A percentile compares a stretch with the other conserved stretches of the same genome.
phyloP scores from a whole-genome alignment of 2,329 filamentous ascomycete genomes.

The Hypoxylon sp. region DNA sequence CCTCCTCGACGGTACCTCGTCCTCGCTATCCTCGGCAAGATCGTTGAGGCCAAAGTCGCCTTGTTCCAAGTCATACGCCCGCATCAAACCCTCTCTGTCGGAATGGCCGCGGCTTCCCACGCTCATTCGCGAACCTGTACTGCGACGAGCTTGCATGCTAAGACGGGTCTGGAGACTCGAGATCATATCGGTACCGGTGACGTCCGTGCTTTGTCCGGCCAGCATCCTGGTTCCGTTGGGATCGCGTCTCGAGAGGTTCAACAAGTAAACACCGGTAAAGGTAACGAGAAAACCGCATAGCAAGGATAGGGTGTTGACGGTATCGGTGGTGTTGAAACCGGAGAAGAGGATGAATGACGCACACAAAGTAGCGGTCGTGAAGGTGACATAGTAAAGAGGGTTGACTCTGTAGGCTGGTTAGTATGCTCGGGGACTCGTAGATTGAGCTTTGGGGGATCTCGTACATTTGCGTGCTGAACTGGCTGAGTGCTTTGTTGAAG shows the following conservation, averaged over 20 bases:
- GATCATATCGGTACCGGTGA: constrained; percentile 89
- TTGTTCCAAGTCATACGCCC: constrained; percentile 85
- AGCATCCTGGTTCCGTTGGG: constrained; percentile 78
- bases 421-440: constrained; percentile 7
- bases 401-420: constrained; percentile 73
- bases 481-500: constrained; percentile 97
- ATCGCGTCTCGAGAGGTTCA: constrained; percentile 93
- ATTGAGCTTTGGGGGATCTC: constrained; percentile 42
- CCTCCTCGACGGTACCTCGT: constrained; percentile 57
- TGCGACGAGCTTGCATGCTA: constrained; percentile 90
- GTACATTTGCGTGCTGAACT: constrained; percentile 97
- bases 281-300: constrained; percentile 94
- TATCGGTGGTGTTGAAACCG: constrained; percentile 93
- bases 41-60: constrained; percentile 79
- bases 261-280: constrained; percentile 92
- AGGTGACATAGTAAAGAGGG: constrained; percentile 96
- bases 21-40: constrained; percentile 78
- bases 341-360: constrained; percentile 96
- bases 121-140: constrained; percentile 69
- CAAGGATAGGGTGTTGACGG: constrained; percentile 90
- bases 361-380: constrained; percentile 91
- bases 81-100: constrained; percentile 84
- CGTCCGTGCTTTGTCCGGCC: constrained; percentile 72
- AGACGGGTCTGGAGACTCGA: constrained; percentile 88
- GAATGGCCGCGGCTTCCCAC: constrained; percentile 67